These are phyloP conservation scores for Candida railenensis DNA, from an alignment of 805 yeast genomes.

Conservation along the genomic window DNA sequence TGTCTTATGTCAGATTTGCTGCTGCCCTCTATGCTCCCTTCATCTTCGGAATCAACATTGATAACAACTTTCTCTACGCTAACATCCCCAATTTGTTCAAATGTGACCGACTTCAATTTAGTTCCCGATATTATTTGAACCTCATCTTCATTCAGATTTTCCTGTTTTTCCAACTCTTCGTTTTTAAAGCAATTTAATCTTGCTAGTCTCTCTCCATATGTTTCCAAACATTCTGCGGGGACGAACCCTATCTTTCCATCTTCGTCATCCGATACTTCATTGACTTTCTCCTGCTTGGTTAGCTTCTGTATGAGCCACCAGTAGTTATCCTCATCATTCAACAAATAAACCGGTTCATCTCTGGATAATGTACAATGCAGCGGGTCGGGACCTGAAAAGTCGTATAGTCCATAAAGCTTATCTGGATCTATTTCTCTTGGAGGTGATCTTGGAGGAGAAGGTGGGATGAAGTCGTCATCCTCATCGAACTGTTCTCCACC, in stretches of 20 bases:
- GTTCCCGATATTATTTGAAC: not conserved
- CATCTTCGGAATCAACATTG: constrained; percentile 1
- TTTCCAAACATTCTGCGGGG: constrained; percentile 93
- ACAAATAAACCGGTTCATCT: constrained; percentile 77
- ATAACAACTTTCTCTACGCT: not conserved
- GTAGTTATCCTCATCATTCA: constrained; percentile 88
- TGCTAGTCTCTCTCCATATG: constrained; percentile 88
- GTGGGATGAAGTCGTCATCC: constrained; percentile 42
- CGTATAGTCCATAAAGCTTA: constrained; percentile 80
- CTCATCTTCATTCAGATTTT: not conserved
- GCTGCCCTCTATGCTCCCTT: not conserved
- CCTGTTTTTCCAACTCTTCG: constrained; percentile 57
- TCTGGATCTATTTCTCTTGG: constrained; percentile 82
- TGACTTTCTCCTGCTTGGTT: constrained; percentile 27
- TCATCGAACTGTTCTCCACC: constrained; percentile 34
- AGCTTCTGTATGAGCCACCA: constrained; percentile 87
- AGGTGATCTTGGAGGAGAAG: constrained; percentile 76
- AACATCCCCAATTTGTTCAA: constrained; percentile 33
- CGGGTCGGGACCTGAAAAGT: constrained; percentile 89
- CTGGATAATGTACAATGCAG: constrained; percentile 79
- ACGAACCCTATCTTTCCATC: constrained; percentile 87
- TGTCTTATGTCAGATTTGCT: not conserved
- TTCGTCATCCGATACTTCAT: constrained; percentile 26
- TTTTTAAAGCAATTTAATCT: constrained; percentile 89
- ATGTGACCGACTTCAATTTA: constrained; percentile 35